Conservation (phyloP, 129 eudicot genomes). For the Daucus carota region DH1_v3.0 NC_030386.2:34084501-34085000, state of each 20-base stretch:
- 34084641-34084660: not conserved
- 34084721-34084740: constrained; percentile 8
- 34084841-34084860: too few relatives aligned
- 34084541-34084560: not conserved
- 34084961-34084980: too few relatives aligned
- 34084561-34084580: not conserved
- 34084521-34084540: not conserved
- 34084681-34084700: constrained; percentile 16
- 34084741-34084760: constrained; percentile 19
- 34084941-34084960: too few relatives aligned
- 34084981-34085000: too few relatives aligned
- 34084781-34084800: too few relatives aligned
- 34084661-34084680: constrained; percentile 8
- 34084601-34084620: constrained; percentile 18
- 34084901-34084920: too few relatives aligned
- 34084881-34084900: too few relatives aligned
- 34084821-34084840: too few relatives aligned
- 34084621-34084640: constrained; percentile 19
- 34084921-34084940: too few relatives aligned
- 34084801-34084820: too few relatives aligned
- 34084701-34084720: constrained; percentile 17
- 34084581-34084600: constrained; percentile 4
- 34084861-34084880: too few relatives aligned
- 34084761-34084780: constrained; percentile 16
- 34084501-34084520: constrained; percentile 19